Evolutionary conservation across 164 flowering plant genomes (phyloP).

Genomic region (Berberis vulgaris): DNA sequence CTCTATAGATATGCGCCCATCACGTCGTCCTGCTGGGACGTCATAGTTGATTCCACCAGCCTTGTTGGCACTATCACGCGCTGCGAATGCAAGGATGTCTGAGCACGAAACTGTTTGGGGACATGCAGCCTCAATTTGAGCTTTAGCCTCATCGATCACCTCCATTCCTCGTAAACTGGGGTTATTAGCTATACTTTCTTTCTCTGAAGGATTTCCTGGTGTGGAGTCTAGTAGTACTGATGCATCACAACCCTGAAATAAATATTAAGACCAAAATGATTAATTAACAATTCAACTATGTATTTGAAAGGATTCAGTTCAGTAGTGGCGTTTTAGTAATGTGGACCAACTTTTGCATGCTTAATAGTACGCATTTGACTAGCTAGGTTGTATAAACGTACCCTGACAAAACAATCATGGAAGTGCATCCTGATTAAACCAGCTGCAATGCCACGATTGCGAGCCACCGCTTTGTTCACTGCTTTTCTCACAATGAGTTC

Average conservation of each 20-base stretch:
- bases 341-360: too few species aligned
- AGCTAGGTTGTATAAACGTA: background rate
- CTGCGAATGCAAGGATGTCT: conserved; percentile 53
- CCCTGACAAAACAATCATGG: conserved; percentile 72
- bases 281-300: background rate
- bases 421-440: conserved; percentile 60
- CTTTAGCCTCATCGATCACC: conserved; percentile 48
- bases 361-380: too few species aligned
- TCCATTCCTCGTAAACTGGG: conserved; percentile 46
- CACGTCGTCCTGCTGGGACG: conserved; percentile 36
- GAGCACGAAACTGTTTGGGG: conserved; percentile 50
- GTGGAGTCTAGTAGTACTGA: conserved; percentile 43
- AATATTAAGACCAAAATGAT: background rate
- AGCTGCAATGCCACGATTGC: conserved; percentile 46
- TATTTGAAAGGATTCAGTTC: too few species aligned
- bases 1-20: background rate
- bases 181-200: conserved; percentile 26
- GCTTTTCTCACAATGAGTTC: conserved; percentile 18
- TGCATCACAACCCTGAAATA: conserved; percentile 49
- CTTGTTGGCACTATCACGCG: conserved; percentile 35
- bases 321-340: too few species aligned
- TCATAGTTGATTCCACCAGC: conserved; percentile 29
- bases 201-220: conserved; percentile 32
- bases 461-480: conserved; percentile 31
- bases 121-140: conserved; percentile 33